Conservation (phyloP, 352 stramenopile genomes). For the Globisporangium parvum region DNA sequence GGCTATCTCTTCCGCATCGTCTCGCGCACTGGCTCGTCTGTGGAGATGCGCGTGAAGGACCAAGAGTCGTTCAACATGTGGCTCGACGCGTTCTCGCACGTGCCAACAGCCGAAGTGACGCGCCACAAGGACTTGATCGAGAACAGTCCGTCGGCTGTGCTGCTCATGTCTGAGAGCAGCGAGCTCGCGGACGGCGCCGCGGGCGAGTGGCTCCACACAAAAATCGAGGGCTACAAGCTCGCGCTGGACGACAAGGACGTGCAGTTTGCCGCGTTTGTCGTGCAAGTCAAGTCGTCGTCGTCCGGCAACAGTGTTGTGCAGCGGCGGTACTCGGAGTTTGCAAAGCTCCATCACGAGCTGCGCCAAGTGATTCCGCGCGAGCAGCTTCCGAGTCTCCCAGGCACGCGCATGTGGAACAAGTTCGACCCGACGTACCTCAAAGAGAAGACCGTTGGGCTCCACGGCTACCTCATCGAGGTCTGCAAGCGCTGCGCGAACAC, state of each 20-base stretch:
- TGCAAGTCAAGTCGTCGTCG: slow-evolving; percentile 67
- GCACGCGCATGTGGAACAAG: slow-evolving; percentile 81
- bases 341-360: slow-evolving; percentile 63
- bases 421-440: slow-evolving; percentile 80
- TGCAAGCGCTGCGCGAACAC: slow-evolving; percentile 74
- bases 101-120: slow-evolving; percentile 52
- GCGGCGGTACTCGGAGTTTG: slow-evolving; percentile 76
- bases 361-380: slow-evolving; percentile 76
- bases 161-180: slow-evolving; percentile 53
- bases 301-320: slow-evolving; percentile 66
- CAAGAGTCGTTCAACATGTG: slow-evolving; percentile 71
- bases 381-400: slow-evolving; percentile 59
- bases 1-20: slow-evolving; percentile 77
- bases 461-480: slow-evolving; percentile 66
- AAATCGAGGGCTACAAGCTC: slow-evolving; percentile 72
- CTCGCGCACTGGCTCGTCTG: slow-evolving; percentile 50
- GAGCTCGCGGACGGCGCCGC: slow-evolving; percentile 9
- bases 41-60: slow-evolving; percentile 79
- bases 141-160: slow-evolving; percentile 70
- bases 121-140: slow-evolving; percentile 72
- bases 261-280: slow-evolving; percentile 72
- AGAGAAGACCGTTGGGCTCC: slow-evolving; percentile 63
- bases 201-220: slow-evolving; percentile 69
- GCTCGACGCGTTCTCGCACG: slow-evolving; percentile 53
- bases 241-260: slow-evolving; percentile 64